Evolutionary conservation across 1,284 basidiomycete species (phyloP).

Genomic region (Amylostereum areolatum): DNA sequence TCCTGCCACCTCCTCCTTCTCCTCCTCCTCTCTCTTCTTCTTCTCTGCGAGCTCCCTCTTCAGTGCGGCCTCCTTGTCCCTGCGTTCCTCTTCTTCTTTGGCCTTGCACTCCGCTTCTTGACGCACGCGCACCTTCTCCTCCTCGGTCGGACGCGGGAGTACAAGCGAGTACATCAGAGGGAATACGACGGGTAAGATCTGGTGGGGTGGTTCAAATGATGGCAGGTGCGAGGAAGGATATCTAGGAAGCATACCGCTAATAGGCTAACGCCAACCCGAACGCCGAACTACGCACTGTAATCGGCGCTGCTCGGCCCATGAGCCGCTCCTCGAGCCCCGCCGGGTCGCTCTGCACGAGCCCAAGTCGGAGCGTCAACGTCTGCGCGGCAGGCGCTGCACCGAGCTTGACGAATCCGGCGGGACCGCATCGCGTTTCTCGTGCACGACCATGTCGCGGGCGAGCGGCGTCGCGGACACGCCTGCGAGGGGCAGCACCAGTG

Average conservation of each 20-base stretch:
- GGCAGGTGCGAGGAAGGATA: too few species aligned
- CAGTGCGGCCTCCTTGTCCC: too few species aligned
- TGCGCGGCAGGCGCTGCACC: slow-evolving; percentile 13
- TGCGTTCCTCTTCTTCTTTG: slow-evolving; percentile 24
- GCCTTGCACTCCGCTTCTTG: slow-evolving; percentile 27
- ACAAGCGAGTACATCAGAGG: too few species aligned
- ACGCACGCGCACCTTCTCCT: slow-evolving; percentile 36
- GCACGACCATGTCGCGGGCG: slow-evolving; percentile 7
- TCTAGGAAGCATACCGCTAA: too few species aligned
- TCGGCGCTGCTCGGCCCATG: too few species aligned
- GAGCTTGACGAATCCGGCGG: slow-evolving; percentile 16
- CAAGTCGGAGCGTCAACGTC: slow-evolving; percentile 17
- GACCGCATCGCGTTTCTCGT: slow-evolving; percentile 11
- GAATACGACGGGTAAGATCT: too few species aligned
- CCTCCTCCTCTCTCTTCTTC: slow-evolving; percentile 22
- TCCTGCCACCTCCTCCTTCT: slow-evolving; percentile 19
- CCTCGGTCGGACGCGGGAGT: slow-evolving; percentile 31
- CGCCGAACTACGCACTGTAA: too few species aligned
- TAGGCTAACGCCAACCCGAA: too few species aligned
- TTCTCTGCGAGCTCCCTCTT: too few species aligned
- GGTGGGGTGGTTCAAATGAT: too few species aligned
- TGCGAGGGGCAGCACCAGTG: background rate
- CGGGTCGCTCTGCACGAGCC: slow-evolving; percentile 19
- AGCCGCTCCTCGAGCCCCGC: slow-evolving; percentile 25
- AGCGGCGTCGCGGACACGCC: background rate